Evolutionary conservation across 129 eudicot species (phyloP).

Genomic region (Glebionis coronaria): DNA sequence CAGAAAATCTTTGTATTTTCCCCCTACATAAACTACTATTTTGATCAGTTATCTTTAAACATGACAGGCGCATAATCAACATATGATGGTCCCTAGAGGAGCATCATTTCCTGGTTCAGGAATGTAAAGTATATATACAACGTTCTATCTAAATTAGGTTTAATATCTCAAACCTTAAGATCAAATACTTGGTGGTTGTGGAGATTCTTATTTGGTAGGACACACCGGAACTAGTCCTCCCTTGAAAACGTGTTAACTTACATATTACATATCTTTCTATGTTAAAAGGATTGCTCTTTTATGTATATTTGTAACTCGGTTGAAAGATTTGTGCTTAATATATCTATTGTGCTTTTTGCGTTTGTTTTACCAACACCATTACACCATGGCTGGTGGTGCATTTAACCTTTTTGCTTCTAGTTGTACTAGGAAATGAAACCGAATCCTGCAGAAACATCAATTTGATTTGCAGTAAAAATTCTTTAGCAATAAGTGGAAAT

Average conservation of each 20-base stretch:
- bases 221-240: constrained; percentile 12
- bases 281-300: not conserved
- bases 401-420: too few species aligned
- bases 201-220: constrained; percentile 9
- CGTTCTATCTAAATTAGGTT: constrained; percentile 16
- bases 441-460: too few species aligned
- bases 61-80: constrained; percentile 43
- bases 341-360: not conserved
- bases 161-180: not conserved
- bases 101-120: not conserved
- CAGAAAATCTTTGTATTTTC: too few species aligned
- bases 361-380: not conserved
- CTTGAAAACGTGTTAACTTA: not conserved
- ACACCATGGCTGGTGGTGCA: too few species aligned
- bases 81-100: constrained; percentile 58
- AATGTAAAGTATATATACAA: constrained; percentile 12
- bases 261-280: not conserved
- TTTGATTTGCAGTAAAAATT: too few species aligned
- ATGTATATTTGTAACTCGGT: not conserved
- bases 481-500: too few species aligned
- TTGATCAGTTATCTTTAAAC: constrained; percentile 7
- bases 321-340: not conserved
- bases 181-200: not conserved
- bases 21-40: constrained; percentile 12
- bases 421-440: too few species aligned